Evolutionary conservation across 257 asterid genomes (phyloP), one percentile per base, ranked within the genome.

Genomic region (Nicotiana tabacum): DNA sequence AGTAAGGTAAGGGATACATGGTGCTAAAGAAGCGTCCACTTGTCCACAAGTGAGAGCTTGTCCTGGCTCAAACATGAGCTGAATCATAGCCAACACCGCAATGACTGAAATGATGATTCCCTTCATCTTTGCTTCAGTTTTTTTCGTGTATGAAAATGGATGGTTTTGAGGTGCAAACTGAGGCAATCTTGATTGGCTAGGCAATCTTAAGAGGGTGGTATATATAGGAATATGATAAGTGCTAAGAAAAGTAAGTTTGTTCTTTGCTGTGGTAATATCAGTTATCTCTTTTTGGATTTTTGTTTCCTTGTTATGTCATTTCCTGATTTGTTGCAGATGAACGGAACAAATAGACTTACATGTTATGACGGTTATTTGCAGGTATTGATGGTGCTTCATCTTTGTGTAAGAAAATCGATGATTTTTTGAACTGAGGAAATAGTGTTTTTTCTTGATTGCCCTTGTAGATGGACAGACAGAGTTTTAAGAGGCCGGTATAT

Each of bases 11-110:
- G 77, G 72, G 78, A 87, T 78, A 83, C 91, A 39, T 3, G 88
- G 85, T 5, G 66, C 69, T 79, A 90, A 30, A 5, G 85, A 83
- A 5, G 60, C 55, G 55, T 85, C 87, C 39, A 90, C 90, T 39
- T 90, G 81, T 1, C 82, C 85, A 29, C 93, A 90, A 3, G 78
- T 81, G 2, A 83, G 82, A 21, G 88, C 92, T 27, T 82, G 55
- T 5, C 84, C 88, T 0, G 85, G 82, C 67, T 77, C 69, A 32
- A 67, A 84, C 5, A 17, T 58, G 6, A 78, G 3, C 48, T 51
- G 58, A 46, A 85, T 57, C 39, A 83, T 17, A 43, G 87, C 84
- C 21, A 85, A 66, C 78, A 81, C 32, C 18, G 82, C 72, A 62
- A 90, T 10, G 29, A 39, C 21, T 30, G 32, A 30, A 17, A 48